Evolutionary conservation across 73 alveolate genomes (phyloP), one percentile per base, ranked within the genome.

Genomic region (Paramecium primaurelia): DNA sequence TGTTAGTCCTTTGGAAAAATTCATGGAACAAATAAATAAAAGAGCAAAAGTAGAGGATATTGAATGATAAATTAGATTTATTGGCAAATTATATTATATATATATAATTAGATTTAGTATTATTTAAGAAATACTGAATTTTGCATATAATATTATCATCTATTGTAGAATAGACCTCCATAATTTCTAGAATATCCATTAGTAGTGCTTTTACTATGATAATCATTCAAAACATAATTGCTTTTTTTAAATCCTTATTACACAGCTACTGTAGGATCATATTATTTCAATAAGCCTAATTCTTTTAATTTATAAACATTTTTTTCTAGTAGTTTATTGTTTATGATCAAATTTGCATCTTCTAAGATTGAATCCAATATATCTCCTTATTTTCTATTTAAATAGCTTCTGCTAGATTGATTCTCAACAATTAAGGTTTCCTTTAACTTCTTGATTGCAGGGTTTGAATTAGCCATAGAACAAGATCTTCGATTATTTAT

Each of bases 181-280:
- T 80, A 80, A 80, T 80, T 80, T 26, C 91, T 80, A 10, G 91
- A 42, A 47, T 80, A 80, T 10, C 91, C 91, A 80, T 80, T 80
- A 9, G 91, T 80, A 44, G 91, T 80, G 26, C 91, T 80, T 47
- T 80, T 80, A 47, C 58, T 80, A 47, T 80, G 91, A 80, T 80
- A 80, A 47, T 80, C 91, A 80, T 80, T 80, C 77, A 80, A 18
- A 80, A 80, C 91, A 80, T 80, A 80, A 32, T 80, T 64, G 30
- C 77, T 45, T 47, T 80, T 80, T 49, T 80, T 80, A 45, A 26
- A 80, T 42, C 91, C 91, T 45, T 0, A 45, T 80, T 80, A 47
- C 3, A 40, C 58, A 8, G 71, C 49, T 45, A 80, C 58, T 2
- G 58, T 45, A 0, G 91, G 77, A 16, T 47, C 44, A 18, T 80